Conservation (phyloP, 1,139 yeast genomes). For the Diutina mesorugosa region DNA sequence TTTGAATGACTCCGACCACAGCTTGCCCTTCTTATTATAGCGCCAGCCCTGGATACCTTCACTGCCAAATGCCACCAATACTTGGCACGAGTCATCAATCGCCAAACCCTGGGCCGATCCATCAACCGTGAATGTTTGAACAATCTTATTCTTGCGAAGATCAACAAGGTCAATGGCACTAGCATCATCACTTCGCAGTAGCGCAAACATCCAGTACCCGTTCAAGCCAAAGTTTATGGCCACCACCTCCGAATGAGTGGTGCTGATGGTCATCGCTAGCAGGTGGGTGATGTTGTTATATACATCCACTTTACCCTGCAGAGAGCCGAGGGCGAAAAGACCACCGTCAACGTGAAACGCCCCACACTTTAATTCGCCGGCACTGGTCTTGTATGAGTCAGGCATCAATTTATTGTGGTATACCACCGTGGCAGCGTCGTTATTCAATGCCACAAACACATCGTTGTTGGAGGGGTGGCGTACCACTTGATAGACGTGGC, state of each 20-base stretch:
- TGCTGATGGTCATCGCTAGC: constrained; percentile 23
- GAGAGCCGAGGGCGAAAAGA: constrained; percentile 36
- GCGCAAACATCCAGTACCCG: constrained; percentile 50
- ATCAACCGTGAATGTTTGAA: constrained; percentile 11
- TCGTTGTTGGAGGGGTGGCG: background rate
- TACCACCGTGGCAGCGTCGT: background rate
- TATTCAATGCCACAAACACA: background rate
- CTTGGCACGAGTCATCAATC: background rate
- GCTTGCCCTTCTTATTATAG: background rate
- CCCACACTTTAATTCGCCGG: constrained; percentile 13
- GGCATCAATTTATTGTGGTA: background rate
- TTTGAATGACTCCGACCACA: background rate
- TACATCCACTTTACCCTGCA: constrained; percentile 24
- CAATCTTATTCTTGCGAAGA: constrained; percentile 31
- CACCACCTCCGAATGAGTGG: constrained; percentile 15
- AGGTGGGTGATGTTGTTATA: constrained; percentile 29
- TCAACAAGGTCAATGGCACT: constrained; percentile 38
- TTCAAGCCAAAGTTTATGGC: constrained; percentile 46
- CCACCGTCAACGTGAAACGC: constrained; percentile 59
- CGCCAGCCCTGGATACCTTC: background rate
- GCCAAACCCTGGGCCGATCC: background rate
- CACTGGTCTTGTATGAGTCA: too few species aligned
- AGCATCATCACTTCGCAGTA: constrained; percentile 7
- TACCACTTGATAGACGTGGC: background rate
- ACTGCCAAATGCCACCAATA: background rate